phyloP scores from a whole-genome alignment of 2,329 filamentous ascomycete species.

The Botrytis galanthina region DNA sequence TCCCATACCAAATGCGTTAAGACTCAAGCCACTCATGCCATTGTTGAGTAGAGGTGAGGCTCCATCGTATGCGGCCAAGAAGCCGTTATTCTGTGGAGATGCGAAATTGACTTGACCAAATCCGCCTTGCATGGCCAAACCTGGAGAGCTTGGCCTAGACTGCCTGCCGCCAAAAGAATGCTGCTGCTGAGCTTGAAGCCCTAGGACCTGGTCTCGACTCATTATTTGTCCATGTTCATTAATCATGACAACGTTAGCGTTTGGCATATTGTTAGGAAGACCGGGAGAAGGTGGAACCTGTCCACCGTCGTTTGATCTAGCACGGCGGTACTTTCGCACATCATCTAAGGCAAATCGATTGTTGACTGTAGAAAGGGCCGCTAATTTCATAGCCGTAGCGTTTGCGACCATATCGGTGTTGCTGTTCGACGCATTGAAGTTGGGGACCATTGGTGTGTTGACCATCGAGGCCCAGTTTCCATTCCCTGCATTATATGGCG shows the following conservation, averaged over 20 bases:
- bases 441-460: conserved; percentile 92
- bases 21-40: conserved; percentile 66
- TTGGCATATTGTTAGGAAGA: conserved; percentile 61
- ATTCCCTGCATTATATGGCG: conserved; percentile 75
- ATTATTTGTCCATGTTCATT: conserved; percentile 89
- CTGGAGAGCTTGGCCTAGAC: conserved; percentile 86
- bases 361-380: conserved; percentile 94
- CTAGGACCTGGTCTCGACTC: conserved; percentile 79
- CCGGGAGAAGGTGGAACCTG: conserved; percentile 67
- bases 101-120: conserved; percentile 70
- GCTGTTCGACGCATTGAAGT: conserved; percentile 62
- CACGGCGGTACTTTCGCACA: conserved; percentile 90
- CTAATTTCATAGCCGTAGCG: conserved; percentile 97
- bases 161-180: conserved; percentile 63
- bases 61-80: conserved; percentile 83
- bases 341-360: conserved; percentile 97
- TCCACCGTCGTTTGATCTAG: conserved; percentile 79
- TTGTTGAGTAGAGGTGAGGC: conserved; percentile 67
- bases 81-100: conserved; percentile 92
- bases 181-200: conserved; percentile 66
- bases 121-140: conserved; percentile 73
- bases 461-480: conserved; percentile 99
- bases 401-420: conserved; percentile 90
- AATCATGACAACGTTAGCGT: conserved; percentile 85
- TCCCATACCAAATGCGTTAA: conserved; percentile 68